These are phyloP conservation scores for Penicillium bovifimosum DNA, from an alignment of 495 filamentous ascomycete species.

Conservation along the genomic window DNA sequence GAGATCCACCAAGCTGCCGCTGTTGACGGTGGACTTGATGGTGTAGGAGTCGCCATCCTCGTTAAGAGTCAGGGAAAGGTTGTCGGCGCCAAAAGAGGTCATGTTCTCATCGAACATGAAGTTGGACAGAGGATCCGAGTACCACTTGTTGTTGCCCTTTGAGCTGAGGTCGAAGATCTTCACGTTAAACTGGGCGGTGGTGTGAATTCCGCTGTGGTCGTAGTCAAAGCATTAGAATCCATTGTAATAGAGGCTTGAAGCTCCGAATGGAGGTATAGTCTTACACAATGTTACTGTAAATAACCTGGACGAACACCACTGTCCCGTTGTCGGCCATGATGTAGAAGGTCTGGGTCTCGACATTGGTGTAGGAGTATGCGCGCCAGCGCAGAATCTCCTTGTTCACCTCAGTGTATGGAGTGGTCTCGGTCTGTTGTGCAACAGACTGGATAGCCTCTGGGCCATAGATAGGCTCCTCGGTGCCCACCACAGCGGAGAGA, in stretches of 20 bases:
- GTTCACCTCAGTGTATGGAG: conserved; percentile 72
- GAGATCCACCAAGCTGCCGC: conserved; percentile 71
- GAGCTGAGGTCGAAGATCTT: conserved; percentile 81
- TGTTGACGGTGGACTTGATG: conserved; percentile 80
- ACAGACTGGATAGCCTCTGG: conserved; percentile 83
- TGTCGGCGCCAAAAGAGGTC: conserved; percentile 75
- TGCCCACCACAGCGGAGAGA: conserved; percentile 87
- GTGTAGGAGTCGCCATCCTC: conserved; percentile 75
- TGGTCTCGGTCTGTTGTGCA: conserved; percentile 68
- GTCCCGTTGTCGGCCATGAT: conserved; percentile 72
- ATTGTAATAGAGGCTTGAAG: neutral
- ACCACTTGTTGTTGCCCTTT: conserved; percentile 67
- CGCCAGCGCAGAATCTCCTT: conserved; percentile 79
- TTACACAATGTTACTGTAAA: conserved; percentile 97
- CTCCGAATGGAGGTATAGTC: conserved; percentile 19
- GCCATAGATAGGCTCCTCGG: conserved; percentile 94
- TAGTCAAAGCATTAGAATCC: conserved; percentile 1
- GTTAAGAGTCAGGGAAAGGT: conserved; percentile 73
- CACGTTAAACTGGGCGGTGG: conserved; percentile 83
- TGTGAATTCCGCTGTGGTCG: conserved; percentile 67
- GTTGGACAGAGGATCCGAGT: conserved; percentile 67
- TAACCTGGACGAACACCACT: conserved; percentile 78
- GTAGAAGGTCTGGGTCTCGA: conserved; percentile 98
- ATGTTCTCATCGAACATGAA: conserved; percentile 79
- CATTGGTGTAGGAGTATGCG: conserved; percentile 73